Conservation (phyloP, 148 eudicot genomes). For the Camellia sinensis region DNA sequence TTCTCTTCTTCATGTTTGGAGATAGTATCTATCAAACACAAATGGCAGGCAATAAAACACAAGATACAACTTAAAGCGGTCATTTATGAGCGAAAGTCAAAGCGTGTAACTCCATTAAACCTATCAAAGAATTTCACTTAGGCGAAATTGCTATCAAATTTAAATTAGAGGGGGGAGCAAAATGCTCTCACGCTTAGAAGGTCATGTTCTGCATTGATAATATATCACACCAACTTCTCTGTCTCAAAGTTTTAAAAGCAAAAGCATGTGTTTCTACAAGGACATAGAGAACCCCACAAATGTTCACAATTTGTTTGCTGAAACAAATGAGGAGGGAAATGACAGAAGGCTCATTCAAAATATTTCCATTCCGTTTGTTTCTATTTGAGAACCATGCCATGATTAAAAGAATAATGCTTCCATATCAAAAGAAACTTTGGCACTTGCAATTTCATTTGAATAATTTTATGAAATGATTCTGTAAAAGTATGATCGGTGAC, state of each 20-base stretch:
- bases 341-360: background rate
- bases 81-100: background rate
- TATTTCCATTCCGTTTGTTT: background rate
- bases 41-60: background rate
- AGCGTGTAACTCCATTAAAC: background rate
- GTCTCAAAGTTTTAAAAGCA: background rate
- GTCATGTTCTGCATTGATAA: background rate
- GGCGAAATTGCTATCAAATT: background rate
- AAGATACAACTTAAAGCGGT: background rate
- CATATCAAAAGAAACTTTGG: background rate
- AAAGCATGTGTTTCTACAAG: background rate
- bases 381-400: background rate
- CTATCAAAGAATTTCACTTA: background rate
- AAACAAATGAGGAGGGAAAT: background rate
- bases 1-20: constrained; percentile 88
- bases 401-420: background rate
- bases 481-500: background rate
- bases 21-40: constrained; percentile 47
- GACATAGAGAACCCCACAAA: background rate
- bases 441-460: background rate
- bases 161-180: background rate
- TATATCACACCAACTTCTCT: background rate
- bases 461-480: background rate
- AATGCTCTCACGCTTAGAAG: background rate
- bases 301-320: background rate